phyloP scores from a whole-genome alignment of 495 filamentous ascomycete species.

The Talaromyces ruber region DNA sequence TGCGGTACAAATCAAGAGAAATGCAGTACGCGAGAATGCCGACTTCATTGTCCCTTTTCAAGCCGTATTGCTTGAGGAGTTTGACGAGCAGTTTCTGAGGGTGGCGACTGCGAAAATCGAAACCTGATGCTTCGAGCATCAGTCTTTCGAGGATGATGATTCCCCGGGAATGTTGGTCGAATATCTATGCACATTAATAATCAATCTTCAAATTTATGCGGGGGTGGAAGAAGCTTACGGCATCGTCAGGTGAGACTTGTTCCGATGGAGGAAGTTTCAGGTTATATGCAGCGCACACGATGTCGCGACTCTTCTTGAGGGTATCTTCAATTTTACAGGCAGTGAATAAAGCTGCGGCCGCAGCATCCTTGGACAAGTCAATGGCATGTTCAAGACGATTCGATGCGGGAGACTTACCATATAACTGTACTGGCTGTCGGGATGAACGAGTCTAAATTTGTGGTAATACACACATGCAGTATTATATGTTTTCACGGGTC shows the following conservation, averaged over 20 bases:
- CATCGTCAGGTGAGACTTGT: constrained; percentile 72
- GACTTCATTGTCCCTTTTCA: constrained; percentile 44
- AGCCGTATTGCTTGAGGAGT: constrained; percentile 45
- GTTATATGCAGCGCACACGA: constrained; percentile 85
- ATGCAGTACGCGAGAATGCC: constrained; percentile 66
- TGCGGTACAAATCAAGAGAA: constrained; percentile 82
- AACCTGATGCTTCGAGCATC: constrained; percentile 87
- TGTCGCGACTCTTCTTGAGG: constrained; percentile 90
- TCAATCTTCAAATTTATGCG: constrained; percentile 7
- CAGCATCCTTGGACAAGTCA: constrained; percentile 54
- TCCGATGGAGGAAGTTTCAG: constrained; percentile 63
- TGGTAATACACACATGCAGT: constrained; percentile 84
- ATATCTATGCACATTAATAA: constrained; percentile 41
- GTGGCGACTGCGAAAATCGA: constrained; percentile 89
- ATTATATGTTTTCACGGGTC: constrained; percentile 74
- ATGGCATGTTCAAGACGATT: constrained; percentile 8
- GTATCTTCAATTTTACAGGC: constrained; percentile 98
- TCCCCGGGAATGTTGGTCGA: constrained; percentile 64
- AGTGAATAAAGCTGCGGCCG: constrained; percentile 77
- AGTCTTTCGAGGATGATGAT: constrained; percentile 85
- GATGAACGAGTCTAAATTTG: constrained; percentile 73
- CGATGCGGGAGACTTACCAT: constrained; percentile 22
- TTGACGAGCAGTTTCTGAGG: constrained; percentile 79
- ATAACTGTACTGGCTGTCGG: constrained; percentile 60
- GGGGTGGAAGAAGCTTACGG: constrained; percentile 38